A percentile compares a stretch with the other conserved stretches of the same genome.
These are phyloP conservation scores for Dalechampia spathulata DNA, from an alignment of 441 rosid genomes.

Conservation along the genomic window DNA sequence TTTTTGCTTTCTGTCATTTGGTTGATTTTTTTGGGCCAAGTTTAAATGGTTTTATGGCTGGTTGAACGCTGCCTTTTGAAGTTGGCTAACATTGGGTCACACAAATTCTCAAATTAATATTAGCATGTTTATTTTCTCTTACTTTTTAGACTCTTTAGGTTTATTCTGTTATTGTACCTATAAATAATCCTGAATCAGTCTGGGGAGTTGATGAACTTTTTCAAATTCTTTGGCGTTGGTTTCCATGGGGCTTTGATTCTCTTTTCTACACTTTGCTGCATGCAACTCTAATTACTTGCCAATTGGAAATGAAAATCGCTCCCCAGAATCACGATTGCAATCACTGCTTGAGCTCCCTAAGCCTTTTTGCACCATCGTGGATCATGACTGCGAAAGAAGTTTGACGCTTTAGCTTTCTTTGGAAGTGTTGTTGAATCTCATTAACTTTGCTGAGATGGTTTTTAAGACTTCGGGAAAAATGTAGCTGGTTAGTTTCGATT, in stretches of 20 bases:
- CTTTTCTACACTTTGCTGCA: conserved; percentile 2
- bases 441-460: conserved; percentile 1
- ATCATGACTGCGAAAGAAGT: background rate
- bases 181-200: conserved; percentile 7
- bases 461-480: conserved; percentile 7
- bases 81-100: background rate
- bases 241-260: background rate
- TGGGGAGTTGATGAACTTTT: conserved; percentile 12
- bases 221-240: conserved; percentile 13
- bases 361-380: background rate
- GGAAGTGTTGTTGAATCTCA: background rate
- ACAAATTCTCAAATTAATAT: too few species aligned
- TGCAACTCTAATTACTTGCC: conserved; percentile 1
- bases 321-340: conserved; percentile 8
- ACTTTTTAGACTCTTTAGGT: conserved; percentile 12
- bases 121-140: conserved; percentile 4
- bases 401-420: background rate
- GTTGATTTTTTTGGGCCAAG: conserved; percentile 2
- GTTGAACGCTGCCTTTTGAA: background rate
- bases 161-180: conserved; percentile 2
- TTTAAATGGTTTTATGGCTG: conserved; percentile 1
- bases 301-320: conserved; percentile 10
- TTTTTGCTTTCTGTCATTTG: background rate
- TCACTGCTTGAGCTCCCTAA: conserved; percentile 7
- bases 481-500: conserved; percentile 15